phyloP scores from a whole-genome alignment of 306 rosid genomes.

The Fragaria nilgerrensis region DNA sequence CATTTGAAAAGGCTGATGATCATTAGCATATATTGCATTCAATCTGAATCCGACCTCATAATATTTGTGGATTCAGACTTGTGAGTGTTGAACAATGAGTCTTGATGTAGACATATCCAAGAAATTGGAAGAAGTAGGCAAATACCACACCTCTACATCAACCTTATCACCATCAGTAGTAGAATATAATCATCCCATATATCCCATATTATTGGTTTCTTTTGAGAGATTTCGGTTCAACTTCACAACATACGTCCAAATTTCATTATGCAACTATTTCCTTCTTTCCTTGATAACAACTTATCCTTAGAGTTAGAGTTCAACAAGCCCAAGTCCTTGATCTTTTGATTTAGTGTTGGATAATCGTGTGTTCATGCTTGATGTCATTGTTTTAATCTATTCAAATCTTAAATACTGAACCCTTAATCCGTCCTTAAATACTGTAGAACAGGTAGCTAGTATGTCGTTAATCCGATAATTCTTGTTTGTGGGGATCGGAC shows the following conservation, averaged over 20 bases:
- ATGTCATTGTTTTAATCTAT: neutral
- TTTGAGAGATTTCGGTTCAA: neutral
- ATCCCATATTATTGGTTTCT: neutral
- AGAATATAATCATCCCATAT: neutral
- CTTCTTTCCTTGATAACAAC: neutral
- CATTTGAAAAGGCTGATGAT: neutral
- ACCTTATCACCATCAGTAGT: slow-evolving; percentile 1
- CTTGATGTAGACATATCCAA: neutral
- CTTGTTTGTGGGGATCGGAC: neutral
- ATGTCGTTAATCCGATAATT: neutral
- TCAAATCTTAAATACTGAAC: neutral
- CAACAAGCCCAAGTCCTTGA: neutral
- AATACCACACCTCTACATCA: neutral
- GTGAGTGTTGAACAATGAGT: neutral
- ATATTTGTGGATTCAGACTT: neutral
- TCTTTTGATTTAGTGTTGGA: neutral
- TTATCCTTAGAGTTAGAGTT: neutral
- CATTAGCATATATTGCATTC: neutral
- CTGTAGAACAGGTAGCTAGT: neutral
- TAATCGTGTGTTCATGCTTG: neutral
- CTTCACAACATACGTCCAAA: neutral
- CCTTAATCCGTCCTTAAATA: neutral
- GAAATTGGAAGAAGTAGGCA: slow-evolving; percentile 1
- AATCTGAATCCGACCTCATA: neutral
- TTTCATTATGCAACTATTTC: neutral